A percentile compares a stretch with the other conserved stretches of the same genome.
Evolutionary conservation across 352 stramenopile genomes (phyloP).

Genomic region (Phytophthora tentaculata): DNA sequence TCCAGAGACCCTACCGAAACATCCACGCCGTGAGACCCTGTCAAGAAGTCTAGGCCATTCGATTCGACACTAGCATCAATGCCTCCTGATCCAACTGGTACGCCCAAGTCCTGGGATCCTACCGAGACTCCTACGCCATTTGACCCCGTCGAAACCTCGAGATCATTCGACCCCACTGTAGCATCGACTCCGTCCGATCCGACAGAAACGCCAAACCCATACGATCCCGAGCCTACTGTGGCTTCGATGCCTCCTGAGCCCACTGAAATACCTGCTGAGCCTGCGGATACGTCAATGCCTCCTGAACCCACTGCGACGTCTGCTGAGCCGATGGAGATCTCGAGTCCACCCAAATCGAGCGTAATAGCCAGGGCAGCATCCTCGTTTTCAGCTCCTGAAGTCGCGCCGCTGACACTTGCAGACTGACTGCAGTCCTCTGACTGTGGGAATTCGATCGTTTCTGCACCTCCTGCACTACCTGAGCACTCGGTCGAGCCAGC

Average conservation of each 20-base stretch:
- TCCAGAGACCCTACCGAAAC: conserved; percentile 16
- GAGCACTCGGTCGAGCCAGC: conserved; percentile 15
- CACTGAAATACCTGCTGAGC: conserved; percentile 14
- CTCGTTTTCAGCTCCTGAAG: conserved; percentile 15
- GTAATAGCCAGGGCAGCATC: conserved; percentile 17
- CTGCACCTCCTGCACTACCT: conserved; percentile 13
- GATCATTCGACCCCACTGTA: conserved; percentile 9
- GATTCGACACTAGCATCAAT: conserved; percentile 16
- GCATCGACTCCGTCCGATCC: conserved; percentile 18
- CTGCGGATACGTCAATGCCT: conserved; percentile 7
- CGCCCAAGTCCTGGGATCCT: conserved; percentile 13
- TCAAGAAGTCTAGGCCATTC: conserved; percentile 5
- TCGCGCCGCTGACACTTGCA: conserved; percentile 17
- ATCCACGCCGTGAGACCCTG: conserved; percentile 10
- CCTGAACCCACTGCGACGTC: conserved; percentile 9
- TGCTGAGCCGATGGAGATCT: conserved; percentile 21
- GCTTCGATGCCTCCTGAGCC: conserved; percentile 13
- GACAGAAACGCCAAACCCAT: conserved; percentile 15
- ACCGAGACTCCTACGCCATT: conserved; percentile 13
- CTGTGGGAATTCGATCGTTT: conserved; percentile 26
- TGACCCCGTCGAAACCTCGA: conserved; percentile 10
- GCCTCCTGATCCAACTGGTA: conserved; percentile 15
- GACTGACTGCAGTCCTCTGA: conserved; percentile 25
- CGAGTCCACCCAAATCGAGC: conserved; percentile 10
- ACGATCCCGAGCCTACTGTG: conserved; percentile 22